Base-by-base conservation (phyloP, 2,329 filamentous ascomycete genomes). In the Diaporthe batatas region DNA sequence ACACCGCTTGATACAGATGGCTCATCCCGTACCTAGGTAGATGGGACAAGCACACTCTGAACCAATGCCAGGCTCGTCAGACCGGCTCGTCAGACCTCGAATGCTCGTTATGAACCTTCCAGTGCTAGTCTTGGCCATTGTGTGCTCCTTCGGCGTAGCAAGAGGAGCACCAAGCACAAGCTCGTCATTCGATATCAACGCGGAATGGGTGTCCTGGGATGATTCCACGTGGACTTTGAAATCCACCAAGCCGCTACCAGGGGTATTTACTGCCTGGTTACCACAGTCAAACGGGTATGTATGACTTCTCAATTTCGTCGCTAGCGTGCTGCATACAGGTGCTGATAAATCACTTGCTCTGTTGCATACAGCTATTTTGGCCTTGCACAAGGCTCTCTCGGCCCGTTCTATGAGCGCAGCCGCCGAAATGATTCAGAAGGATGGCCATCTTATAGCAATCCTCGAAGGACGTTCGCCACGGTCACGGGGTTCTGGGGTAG, bases 401-500 rank as follows among this genome's bases (percentile, higher is more conserved):
- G 72, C 14, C 72, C 72, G 0, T 73, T 73, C 39, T 73, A 71
- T 44, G 72, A 73, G 68, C 68, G 39, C 29, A 73, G 72, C 34
- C 72, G 72, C 44, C 53, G 58, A 18, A 69, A 73, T 42, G 72
- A 74, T 36, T 74, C 73, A 1, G 72, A 73, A 36, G 72, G 72
- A 65, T 71, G 69, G 69, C 69, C 69, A 3, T 71, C 69, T 32
- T 71, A 71, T 55, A 71, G 69, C 69, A 71, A 12, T 47, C 70
- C 72, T n/a, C 64, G 72, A 36, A 65, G 70, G 34, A 74, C 72
- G 11, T 74, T 74, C 54, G 57, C 72, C 36, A 74, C 72, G 23
- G 49, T 74, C 62, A 72, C 72, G 57, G 72, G 72, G 18, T 74
- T 74, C 16, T 74, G 70, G 72, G 70, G 72, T 49, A 74, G 57